Conservation (phyloP, 352 stramenopile genomes). For the Plasmopara muralis region DNA sequence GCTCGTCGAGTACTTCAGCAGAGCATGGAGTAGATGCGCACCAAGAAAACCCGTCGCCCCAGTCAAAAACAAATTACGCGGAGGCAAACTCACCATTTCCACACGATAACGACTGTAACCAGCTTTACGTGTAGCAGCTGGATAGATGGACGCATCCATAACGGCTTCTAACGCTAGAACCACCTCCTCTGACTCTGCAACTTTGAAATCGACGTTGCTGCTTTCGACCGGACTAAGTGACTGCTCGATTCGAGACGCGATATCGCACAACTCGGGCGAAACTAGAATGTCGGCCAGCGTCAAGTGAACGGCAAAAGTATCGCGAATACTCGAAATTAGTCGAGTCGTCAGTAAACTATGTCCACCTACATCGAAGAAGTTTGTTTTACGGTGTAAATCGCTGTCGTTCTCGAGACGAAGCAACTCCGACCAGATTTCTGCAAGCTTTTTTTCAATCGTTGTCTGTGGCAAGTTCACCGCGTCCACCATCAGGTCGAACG, state of each 20-base stretch:
- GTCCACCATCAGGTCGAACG: conserved; percentile 60
- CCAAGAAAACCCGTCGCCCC: conserved; percentile 89
- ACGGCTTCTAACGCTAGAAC: conserved; percentile 61
- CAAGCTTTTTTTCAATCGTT: conserved; percentile 52
- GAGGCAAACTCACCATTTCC: conserved; percentile 62
- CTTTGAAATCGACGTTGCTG: neutral
- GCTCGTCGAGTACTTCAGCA: conserved; percentile 64
- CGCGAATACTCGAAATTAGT: conserved; percentile 62
- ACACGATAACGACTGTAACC: conserved; percentile 77
- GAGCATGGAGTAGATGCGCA: conserved; percentile 72
- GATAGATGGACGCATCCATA: conserved; percentile 65
- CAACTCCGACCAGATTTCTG: conserved; percentile 56
- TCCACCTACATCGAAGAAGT: conserved; percentile 79
- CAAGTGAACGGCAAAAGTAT: conserved; percentile 56
- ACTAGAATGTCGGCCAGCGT: conserved; percentile 73
- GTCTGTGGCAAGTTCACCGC: conserved; percentile 41
- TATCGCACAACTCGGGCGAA: conserved; percentile 43
- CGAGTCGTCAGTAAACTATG: conserved; percentile 73
- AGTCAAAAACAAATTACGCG: conserved; percentile 83
- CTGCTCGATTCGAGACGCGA: conserved; percentile 51
- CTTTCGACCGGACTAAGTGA: conserved; percentile 12
- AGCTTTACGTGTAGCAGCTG: conserved; percentile 56
- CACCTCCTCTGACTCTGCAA: conserved; percentile 27
- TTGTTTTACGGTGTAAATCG: conserved; percentile 48
- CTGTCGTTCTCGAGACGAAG: conserved; percentile 52